Conservation (phyloP, 768 basidiomycete genomes). For the Pseudohyphozyma bogoriensis region DNA sequence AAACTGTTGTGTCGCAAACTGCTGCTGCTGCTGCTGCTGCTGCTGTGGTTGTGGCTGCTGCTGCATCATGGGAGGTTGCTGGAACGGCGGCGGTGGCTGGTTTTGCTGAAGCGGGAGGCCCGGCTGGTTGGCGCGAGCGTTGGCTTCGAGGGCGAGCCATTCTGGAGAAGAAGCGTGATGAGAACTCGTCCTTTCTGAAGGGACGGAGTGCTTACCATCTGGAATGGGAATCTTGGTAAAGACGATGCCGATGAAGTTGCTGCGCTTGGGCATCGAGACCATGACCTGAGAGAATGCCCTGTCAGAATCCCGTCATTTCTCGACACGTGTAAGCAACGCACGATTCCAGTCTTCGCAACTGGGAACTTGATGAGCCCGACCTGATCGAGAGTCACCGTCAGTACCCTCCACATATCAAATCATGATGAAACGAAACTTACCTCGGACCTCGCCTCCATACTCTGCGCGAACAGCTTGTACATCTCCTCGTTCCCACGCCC, state of each 20-base stretch:
- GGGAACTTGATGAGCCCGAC: constrained; percentile 22
- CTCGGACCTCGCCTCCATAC: constrained; percentile 14
- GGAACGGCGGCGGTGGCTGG: too few relatives aligned
- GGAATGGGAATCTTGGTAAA: constrained; percentile 25
- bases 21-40: constrained; percentile 3
- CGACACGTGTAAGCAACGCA: too few relatives aligned
- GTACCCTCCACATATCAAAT: too few relatives aligned
- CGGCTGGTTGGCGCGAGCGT: too few relatives aligned
- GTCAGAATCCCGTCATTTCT: too few relatives aligned
- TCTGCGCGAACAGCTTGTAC: constrained; percentile 19
- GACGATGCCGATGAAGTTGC: constrained; percentile 18
- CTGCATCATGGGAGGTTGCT: neutral
- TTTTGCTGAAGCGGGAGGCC: too few relatives aligned
- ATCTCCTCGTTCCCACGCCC: constrained; percentile 21
- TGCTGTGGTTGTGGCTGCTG: constrained; percentile 3
- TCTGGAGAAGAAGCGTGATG: too few relatives aligned
- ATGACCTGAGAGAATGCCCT: too few relatives aligned
- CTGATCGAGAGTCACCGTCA: neutral
- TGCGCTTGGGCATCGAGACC: constrained; percentile 12
- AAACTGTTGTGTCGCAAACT: neutral
- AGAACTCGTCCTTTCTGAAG: neutral
- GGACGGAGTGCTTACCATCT: constrained; percentile 12
- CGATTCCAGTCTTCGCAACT: constrained; percentile 3
- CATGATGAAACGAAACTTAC: constrained; percentile 9
- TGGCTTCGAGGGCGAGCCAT: too few relatives aligned